Conservation (phyloP, 768 basidiomycete species). For the Collybia nuda region DNA sequence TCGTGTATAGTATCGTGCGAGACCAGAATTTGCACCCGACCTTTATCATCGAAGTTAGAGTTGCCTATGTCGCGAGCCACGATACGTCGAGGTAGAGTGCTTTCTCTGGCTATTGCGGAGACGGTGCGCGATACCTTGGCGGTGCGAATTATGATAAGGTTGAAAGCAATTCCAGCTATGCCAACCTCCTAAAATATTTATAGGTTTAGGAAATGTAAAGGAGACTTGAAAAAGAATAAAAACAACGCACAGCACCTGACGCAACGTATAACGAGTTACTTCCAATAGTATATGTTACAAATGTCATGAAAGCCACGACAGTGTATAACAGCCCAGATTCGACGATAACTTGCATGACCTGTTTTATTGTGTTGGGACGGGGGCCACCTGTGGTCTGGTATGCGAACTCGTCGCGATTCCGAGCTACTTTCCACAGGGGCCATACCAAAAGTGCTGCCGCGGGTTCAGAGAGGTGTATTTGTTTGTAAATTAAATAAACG, state of each 20-base stretch:
- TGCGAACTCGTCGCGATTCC: conserved; percentile 1
- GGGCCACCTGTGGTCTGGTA: not conserved
- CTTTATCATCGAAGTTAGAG: too few relatives aligned
- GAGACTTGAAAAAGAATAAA: too few relatives aligned
- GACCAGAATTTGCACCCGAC: too few relatives aligned
- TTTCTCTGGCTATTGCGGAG: not conserved
- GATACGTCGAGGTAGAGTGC: too few relatives aligned
- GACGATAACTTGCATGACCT: conserved; percentile 7
- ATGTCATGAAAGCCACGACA: not conserved
- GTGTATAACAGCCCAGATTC: conserved; percentile 7
- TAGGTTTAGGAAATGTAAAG: not conserved
- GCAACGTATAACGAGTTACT: too few relatives aligned
- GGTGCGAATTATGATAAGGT: conserved; percentile 9
- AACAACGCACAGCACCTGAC: too few relatives aligned
- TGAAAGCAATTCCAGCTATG: conserved; percentile 10
- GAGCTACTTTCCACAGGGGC: conserved; percentile 7
- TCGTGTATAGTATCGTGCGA: too few relatives aligned
- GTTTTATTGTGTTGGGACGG: conserved; percentile 3
- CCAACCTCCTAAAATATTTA: conserved; percentile 2
- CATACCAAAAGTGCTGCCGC: conserved; percentile 1
- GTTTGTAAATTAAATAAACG: not conserved
- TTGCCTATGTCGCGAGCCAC: too few relatives aligned
- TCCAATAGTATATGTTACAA: too few relatives aligned
- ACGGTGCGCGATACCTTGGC: not conserved
- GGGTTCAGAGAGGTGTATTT: not conserved